Conservation (phyloP, 2,329 filamentous ascomycete genomes). For the Macroventuria anomochaeta region DNA sequence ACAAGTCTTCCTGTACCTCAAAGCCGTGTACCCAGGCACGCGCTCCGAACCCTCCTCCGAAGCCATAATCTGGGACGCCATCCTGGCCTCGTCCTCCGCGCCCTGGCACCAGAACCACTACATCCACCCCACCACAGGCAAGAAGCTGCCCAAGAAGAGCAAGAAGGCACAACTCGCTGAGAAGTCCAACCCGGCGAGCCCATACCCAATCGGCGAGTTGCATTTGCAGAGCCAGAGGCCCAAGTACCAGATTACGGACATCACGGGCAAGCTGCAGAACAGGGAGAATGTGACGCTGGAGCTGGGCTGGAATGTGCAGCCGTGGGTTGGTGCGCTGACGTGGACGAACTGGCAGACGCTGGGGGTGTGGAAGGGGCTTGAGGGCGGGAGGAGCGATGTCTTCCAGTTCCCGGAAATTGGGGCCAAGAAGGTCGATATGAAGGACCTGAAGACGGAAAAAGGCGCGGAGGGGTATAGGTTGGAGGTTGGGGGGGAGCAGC, state of each 20-base stretch:
- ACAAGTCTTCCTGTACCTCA: slow-evolving; percentile 95
- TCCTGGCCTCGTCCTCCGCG: slow-evolving; percentile 78
- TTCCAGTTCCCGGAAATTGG: slow-evolving; percentile 73
- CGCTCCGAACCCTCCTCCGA: slow-evolving; percentile 56
- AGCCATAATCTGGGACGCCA: slow-evolving; percentile 93
- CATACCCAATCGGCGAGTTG: slow-evolving; percentile 68
- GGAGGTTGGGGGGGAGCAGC: slow-evolving; percentile 46
- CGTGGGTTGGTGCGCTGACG: slow-evolving; percentile 87
- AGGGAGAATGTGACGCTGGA: slow-evolving; percentile 76
- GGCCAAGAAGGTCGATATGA: slow-evolving; percentile 64
- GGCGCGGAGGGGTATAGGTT: slow-evolving; percentile 57
- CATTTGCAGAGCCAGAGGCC: slow-evolving; percentile 83
- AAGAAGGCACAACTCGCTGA: slow-evolving; percentile 25
- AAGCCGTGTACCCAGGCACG: slow-evolving; percentile 70
- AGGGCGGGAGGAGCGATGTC: slow-evolving; percentile 67
- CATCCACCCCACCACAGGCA: slow-evolving; percentile 62
- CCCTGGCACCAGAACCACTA: slow-evolving; percentile 59
- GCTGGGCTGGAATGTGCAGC: slow-evolving; percentile 95
- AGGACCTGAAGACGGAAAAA: slow-evolving; percentile 56
- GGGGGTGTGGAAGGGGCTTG: slow-evolving; percentile 69
- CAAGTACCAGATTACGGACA: slow-evolving; percentile 97
- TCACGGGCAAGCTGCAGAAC: slow-evolving; percentile 77
- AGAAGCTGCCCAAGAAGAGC: slow-evolving; percentile 41
- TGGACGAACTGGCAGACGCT: slow-evolving; percentile 67
- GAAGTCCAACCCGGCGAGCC: slow-evolving; percentile 21